Conservation (phyloP, 2,329 filamentous ascomycete species). For the Stromatinia cepivora region DNA sequence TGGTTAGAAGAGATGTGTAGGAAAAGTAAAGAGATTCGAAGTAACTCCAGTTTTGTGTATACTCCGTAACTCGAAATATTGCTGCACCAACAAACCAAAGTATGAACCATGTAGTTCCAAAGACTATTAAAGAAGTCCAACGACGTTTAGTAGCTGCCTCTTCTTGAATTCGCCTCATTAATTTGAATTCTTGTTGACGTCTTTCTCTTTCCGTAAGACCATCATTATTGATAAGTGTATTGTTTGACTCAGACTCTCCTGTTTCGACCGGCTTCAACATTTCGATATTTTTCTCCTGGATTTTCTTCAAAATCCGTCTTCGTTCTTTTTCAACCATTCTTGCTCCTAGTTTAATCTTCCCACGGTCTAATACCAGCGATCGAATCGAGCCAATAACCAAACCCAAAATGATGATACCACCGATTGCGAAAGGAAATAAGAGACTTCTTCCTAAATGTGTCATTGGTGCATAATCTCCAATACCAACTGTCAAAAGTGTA, state of each 20-base stretch:
- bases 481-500: constrained; percentile 64
- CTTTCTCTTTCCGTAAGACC: constrained; percentile 54
- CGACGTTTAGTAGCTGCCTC: constrained; percentile 64
- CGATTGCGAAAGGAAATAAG: constrained; percentile 78
- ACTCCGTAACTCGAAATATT: constrained; percentile 63
- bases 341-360: constrained; percentile 53
- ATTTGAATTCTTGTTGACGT: constrained; percentile 68
- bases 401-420: constrained; percentile 82
- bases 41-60: constrained; percentile 63
- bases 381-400: constrained; percentile 80
- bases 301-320: constrained; percentile 48
- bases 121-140: constrained; percentile 73
- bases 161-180: constrained; percentile 79
- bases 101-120: constrained; percentile 64
- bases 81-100: constrained; percentile 81
- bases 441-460: constrained; percentile 65
- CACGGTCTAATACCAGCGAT: constrained; percentile 61
- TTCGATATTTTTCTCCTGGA: constrained; percentile 49
- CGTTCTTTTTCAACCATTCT: constrained; percentile 62
- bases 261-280: constrained; percentile 49
- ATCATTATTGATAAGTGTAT: not conserved
- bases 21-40: constrained; percentile 84
- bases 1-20: constrained; percentile 79
- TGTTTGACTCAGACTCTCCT: constrained; percentile 6
- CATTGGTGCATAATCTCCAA: constrained; percentile 54